A percentile compares a stretch with the other conserved stretches of the same genome.
Evolutionary conservation across 2,329 filamentous ascomycete species (phyloP).

Genomic region (Ceratocystis harringtonii): DNA sequence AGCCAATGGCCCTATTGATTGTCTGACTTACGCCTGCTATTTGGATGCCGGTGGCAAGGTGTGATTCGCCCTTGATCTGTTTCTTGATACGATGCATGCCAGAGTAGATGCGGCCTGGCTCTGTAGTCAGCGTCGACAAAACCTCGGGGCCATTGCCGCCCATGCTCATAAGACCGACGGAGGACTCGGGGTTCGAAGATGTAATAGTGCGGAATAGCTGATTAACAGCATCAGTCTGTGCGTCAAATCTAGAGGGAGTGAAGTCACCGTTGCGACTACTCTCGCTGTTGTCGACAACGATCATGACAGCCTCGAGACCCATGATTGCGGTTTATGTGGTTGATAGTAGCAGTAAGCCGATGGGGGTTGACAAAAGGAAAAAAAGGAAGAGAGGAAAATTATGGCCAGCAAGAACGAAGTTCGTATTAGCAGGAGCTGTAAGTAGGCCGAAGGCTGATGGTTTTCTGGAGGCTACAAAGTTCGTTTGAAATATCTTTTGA

Average conservation of each 20-base stretch:
- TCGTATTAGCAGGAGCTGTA: background rate
- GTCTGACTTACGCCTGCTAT: conserved; percentile 66
- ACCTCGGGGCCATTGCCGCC: conserved; percentile 95
- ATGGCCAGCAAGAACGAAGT: background rate
- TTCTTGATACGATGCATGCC: conserved; percentile 75
- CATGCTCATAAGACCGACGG: conserved; percentile 97
- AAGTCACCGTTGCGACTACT: conserved; percentile 91
- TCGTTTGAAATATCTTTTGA: conserved; percentile 4
- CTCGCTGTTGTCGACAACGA: conserved; percentile 98
- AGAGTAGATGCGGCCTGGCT: conserved; percentile 88
- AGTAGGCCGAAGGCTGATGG: background rate
- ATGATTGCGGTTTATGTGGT: conserved; percentile 45
- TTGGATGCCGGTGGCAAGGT: conserved; percentile 87
- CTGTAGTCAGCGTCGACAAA: conserved; percentile 86
- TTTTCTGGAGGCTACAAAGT: background rate
- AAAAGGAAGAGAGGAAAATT: background rate
- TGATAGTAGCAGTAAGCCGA: conserved; percentile 7
- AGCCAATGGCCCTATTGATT: background rate
- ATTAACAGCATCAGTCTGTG: conserved; percentile 87
- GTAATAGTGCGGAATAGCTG: conserved; percentile 94
- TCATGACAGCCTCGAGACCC: conserved; percentile 98
- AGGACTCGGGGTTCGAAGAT: conserved; percentile 88
- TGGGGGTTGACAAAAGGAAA: background rate
- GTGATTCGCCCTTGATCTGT: conserved; percentile 79
- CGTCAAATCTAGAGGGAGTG: conserved; percentile 86